These are phyloP conservation scores for Geotrichum ghanense DNA, from an alignment of 805 yeast genomes.

Conservation along the genomic window DNA sequence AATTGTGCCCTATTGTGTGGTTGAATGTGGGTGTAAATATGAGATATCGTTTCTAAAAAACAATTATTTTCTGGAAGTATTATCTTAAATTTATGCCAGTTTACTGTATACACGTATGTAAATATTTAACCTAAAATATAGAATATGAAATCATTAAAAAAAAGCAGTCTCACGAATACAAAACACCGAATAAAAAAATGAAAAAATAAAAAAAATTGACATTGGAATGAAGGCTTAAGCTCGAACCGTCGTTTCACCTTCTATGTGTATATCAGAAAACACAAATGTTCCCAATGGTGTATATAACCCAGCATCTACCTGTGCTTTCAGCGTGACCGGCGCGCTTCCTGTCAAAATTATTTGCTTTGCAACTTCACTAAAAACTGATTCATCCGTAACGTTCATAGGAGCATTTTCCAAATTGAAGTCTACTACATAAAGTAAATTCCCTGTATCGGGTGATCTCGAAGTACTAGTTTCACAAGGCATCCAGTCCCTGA, in stretches of 20 bases:
- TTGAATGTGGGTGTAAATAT: too few relatives aligned
- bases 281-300: slow-evolving; percentile 26
- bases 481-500: slow-evolving; percentile 37
- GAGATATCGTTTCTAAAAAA: too few relatives aligned
- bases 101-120: too few relatives aligned
- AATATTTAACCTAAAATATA: too few relatives aligned
- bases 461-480: slow-evolving; percentile 14
- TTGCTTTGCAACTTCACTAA: slow-evolving; percentile 34
- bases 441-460: slow-evolving; percentile 9
- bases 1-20: too few relatives aligned
- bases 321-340: slow-evolving; percentile 26
- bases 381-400: slow-evolving; percentile 31
- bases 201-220: too few relatives aligned
- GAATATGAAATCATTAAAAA: too few relatives aligned
- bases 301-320: slow-evolving; percentile 26
- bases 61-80: too few relatives aligned
- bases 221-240: too few relatives aligned
- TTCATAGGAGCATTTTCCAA: slow-evolving; percentile 33
- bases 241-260: slow-evolving; percentile 18
- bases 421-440: slow-evolving; percentile 28
- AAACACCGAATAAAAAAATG: too few relatives aligned
- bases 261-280: slow-evolving; percentile 13
- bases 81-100: too few relatives aligned
- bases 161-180: too few relatives aligned
- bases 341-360: slow-evolving; percentile 33